A percentile compares a stretch with the other conserved stretches of the same genome.
Conservation (phyloP, 768 basidiomycete genomes). For the Phanerochaete sordida region DNA sequence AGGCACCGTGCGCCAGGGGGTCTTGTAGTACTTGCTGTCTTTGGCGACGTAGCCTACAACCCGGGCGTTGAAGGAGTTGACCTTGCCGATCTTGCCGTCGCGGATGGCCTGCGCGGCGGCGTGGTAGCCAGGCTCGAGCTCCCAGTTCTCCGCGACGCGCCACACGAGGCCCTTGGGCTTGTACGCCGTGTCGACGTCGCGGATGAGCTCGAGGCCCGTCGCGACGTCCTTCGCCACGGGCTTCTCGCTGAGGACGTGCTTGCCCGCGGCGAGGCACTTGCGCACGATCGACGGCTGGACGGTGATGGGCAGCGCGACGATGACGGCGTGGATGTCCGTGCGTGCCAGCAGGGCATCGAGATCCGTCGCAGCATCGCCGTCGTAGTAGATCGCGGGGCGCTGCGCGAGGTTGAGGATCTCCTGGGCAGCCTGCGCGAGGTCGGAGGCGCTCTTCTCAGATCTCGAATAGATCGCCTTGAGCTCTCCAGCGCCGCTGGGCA, state of each 20-base stretch:
- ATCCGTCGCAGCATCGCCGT: constrained; percentile 40
- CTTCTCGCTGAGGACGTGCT: constrained; percentile 89
- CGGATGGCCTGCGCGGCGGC: constrained; percentile 46
- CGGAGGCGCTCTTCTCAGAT: constrained; percentile 55
- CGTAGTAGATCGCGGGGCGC: constrained; percentile 53
- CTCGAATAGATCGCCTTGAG: constrained; percentile 80
- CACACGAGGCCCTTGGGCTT: constrained; percentile 69
- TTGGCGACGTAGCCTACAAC: constrained; percentile 52
- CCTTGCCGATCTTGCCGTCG: constrained; percentile 66
- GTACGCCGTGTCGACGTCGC: constrained; percentile 60
- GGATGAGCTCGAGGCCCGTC: constrained; percentile 59
- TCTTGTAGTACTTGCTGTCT: constrained; percentile 74
- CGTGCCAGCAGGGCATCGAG: constrained; percentile 66
- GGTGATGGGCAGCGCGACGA: constrained; percentile 76
- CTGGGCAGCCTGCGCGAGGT: constrained; percentile 47
- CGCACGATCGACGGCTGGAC: constrained; percentile 66
- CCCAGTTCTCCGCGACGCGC: constrained; percentile 79
- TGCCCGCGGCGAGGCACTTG: constrained; percentile 66
- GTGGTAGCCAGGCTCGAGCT: constrained; percentile 59
- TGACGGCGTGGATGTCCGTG: constrained; percentile 66
- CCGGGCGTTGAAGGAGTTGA: constrained; percentile 61
- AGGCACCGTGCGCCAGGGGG: constrained; percentile 79
- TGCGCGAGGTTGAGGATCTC: constrained; percentile 35
- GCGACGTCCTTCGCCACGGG: constrained; percentile 74
- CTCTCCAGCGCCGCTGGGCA: constrained; percentile 44